phyloP scores from a whole-genome alignment of 2,329 filamentous ascomycete genomes.

The Whalleya microplaca region DNA sequence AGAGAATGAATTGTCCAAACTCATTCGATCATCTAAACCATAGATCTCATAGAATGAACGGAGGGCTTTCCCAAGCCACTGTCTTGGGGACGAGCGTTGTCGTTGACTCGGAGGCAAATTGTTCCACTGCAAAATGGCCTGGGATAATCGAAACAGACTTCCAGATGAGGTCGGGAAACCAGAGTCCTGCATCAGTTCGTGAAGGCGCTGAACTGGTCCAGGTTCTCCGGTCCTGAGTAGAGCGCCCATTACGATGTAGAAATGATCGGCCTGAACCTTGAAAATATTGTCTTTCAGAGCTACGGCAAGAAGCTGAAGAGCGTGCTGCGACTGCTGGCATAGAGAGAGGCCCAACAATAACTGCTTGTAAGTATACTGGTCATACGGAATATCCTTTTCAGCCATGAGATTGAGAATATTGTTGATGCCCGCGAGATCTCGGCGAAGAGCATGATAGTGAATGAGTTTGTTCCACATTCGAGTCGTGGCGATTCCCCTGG shows the following conservation, averaged over 20 bases:
- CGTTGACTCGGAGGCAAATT: slow-evolving; percentile 31
- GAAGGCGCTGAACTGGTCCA: slow-evolving; percentile 45
- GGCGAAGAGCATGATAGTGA: slow-evolving; percentile 66
- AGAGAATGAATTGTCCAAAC: slow-evolving; percentile 11
- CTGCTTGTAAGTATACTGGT: slow-evolving; percentile 53
- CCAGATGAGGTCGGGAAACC: slow-evolving; percentile 48
- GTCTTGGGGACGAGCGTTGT: slow-evolving; percentile 15
- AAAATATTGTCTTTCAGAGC: slow-evolving; percentile 50
- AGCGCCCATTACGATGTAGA: slow-evolving; percentile 56
- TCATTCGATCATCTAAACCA: slow-evolving; percentile 19
- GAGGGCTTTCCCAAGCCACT: slow-evolving; percentile 40
- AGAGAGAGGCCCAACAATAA: slow-evolving; percentile 54
- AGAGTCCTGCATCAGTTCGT: slow-evolving; percentile 47
- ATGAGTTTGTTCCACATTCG: slow-evolving; percentile 81
- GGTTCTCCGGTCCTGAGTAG: slow-evolving; percentile 52
- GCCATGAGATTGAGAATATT: slow-evolving; percentile 54
- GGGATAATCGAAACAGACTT: slow-evolving; percentile 47
- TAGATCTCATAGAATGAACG: slow-evolving; percentile 40
- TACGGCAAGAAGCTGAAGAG: slow-evolving; percentile 51
- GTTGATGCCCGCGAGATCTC: slow-evolving; percentile 55
- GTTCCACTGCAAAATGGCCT: slow-evolving; percentile 44
- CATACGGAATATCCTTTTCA: slow-evolving; percentile 49
- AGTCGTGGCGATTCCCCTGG: slow-evolving; percentile 55
- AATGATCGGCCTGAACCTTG: slow-evolving; percentile 52
- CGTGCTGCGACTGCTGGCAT: slow-evolving; percentile 54